Evolutionary conservation across 225 moss, liverwort and hornwort genomes (phyloP).

Genomic region (Sphagnum contortum): DNA sequence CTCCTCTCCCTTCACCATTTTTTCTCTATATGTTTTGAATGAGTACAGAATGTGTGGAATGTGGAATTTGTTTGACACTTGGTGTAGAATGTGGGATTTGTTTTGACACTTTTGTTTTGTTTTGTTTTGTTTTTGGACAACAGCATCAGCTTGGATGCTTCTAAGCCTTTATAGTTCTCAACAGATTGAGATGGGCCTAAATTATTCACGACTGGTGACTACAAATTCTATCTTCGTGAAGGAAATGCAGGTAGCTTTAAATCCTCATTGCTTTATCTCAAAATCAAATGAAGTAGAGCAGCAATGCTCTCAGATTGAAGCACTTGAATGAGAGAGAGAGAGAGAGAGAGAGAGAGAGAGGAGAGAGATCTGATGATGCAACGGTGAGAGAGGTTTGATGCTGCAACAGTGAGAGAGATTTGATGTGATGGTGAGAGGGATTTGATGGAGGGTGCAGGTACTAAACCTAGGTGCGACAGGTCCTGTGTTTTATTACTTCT

Average conservation of each 20-base stretch:
- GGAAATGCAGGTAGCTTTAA: conserved; percentile 25
- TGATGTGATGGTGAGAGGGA: neutral
- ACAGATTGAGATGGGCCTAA: conserved; percentile 38
- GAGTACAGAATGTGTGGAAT: no score
- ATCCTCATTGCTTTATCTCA: no score
- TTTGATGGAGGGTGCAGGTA: conserved; percentile 13
- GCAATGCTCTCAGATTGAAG: no score
- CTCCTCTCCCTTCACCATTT: no score
- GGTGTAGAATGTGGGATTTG: neutral
- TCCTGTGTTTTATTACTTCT: conserved; percentile 28
- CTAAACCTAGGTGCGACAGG: conserved; percentile 25
- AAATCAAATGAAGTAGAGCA: no score
- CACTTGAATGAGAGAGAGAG: no score
- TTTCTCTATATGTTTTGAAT: no score
- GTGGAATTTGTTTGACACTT: no score
- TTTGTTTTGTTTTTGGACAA: conserved; percentile 4
- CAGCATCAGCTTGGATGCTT: conserved; percentile 49
- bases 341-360: no score
- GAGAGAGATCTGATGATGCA: no score
- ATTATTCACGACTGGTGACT: conserved; percentile 29
- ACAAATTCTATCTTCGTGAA: conserved; percentile 32
- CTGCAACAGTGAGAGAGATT: neutral
- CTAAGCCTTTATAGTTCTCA: conserved; percentile 39
- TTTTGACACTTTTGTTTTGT: neutral
- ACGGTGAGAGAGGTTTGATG: neutral